Evolutionary conservation across 2,329 filamentous ascomycete genomes (phyloP).

Genomic region (Trichoderma asperellum): DNA sequence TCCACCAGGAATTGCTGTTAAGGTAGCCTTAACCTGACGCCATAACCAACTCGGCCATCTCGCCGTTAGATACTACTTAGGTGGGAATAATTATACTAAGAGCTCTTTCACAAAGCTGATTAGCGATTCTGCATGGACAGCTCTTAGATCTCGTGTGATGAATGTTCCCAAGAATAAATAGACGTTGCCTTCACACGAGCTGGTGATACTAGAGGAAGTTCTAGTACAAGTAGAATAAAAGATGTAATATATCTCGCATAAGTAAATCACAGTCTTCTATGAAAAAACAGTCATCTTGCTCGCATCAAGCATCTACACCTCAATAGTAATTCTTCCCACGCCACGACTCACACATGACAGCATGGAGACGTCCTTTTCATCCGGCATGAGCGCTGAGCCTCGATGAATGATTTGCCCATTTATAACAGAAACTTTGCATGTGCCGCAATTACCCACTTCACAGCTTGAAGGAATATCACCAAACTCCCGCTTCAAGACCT

Average conservation of each 20-base stretch:
- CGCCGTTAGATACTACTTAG: background rate
- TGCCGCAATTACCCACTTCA: conserved; percentile 59
- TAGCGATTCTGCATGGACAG: no score
- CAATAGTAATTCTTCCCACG: conserved; percentile 53
- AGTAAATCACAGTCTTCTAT: background rate
- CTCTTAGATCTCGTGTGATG: background rate
- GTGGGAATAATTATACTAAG: background rate
- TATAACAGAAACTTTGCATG: conserved; percentile 51
- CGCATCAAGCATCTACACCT: conserved; percentile 8
- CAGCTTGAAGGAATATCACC: conserved; percentile 53
- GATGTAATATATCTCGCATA: background rate
- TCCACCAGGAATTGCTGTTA: conserved; percentile 32
- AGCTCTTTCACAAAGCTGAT: background rate
- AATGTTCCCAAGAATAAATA: background rate
- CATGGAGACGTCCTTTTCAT: conserved; percentile 52
- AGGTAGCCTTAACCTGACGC: conserved; percentile 31
- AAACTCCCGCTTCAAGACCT: conserved; percentile 51
- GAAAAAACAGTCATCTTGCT: background rate
- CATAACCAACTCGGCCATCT: conserved; percentile 32
- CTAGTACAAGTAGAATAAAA: background rate
- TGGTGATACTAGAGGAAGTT: background rate
- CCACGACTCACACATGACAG: conserved; percentile 58
- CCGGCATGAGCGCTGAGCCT: conserved; percentile 51
- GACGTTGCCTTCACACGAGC: background rate
- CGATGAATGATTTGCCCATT: conserved; percentile 53